Evolutionary conservation across 2,329 filamentous ascomycete genomes (phyloP).

Genomic region (Scytalidium sp.): DNA sequence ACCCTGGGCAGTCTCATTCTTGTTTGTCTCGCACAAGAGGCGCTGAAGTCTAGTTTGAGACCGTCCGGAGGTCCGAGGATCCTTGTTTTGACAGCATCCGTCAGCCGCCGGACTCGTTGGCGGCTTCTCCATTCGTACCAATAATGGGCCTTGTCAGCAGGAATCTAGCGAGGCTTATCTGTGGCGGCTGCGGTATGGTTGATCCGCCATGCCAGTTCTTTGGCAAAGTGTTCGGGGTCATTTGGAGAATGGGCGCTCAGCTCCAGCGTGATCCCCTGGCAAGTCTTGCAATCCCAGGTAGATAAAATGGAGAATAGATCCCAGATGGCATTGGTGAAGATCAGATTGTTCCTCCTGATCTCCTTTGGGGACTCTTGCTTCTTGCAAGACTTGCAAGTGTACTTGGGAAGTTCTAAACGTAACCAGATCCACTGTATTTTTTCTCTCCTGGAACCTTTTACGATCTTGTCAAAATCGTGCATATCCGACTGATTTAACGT

Average conservation of each 20-base stretch:
- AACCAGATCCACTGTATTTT: not conserved
- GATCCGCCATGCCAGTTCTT: not conserved
- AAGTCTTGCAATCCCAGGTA: not conserved
- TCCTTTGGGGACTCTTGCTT: not conserved
- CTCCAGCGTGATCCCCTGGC: not conserved
- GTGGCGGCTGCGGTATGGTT: not conserved
- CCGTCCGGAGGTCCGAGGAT: not conserved
- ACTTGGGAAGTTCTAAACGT: constrained; percentile 1
- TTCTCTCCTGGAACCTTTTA: not conserved
- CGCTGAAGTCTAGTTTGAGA: not conserved
- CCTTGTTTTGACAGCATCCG: not conserved
- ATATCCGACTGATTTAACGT: constrained; percentile 2
- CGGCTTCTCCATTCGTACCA: not conserved
- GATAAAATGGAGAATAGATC: not conserved
- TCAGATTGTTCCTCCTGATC: not conserved
- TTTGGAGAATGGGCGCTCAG: constrained; percentile 3
- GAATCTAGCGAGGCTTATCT: not conserved
- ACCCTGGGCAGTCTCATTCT: not conserved
- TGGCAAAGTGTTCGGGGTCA: not conserved
- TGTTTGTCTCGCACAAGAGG: not conserved
- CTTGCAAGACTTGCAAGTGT: not conserved
- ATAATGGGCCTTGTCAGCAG: not conserved
- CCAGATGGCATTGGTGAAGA: constrained; percentile 2
- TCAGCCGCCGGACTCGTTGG: not conserved
- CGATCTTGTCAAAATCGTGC: not conserved